Evolutionary conservation across 2,329 filamentous ascomycete genomes (phyloP), one percentile per base, ranked within the genome.

Genomic region (Cladosporium sp.): DNA sequence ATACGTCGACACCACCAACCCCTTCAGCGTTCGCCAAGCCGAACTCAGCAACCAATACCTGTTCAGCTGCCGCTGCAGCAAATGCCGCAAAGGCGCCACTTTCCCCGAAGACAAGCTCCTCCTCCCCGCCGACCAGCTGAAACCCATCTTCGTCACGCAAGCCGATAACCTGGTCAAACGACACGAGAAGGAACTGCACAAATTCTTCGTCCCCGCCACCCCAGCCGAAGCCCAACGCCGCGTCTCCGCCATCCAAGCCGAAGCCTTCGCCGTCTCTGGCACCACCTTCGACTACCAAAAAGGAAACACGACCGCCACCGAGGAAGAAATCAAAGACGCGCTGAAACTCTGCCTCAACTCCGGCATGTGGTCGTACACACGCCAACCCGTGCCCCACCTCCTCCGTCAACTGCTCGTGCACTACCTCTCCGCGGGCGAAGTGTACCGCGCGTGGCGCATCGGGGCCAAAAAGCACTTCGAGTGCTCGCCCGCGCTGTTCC

Each of bases 1-100:
- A 3, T 86, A 86, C 60, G 71, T 83, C 54, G 82, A 85, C 58
- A 70, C 70, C 30, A 80, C 77, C 0, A 73, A 76, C 34, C 74
- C 80, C 0, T 73, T 70, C 20, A 57, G 67, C 7, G 68, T 70
- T n/a, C 76, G 82, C 3, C 77, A 76, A 54, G 64, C 64, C 2
- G 76, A 82, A 57, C 71, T 85, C 1, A 65, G 66, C 41, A 65
- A 71, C 19, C 72, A 76, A 22, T 85, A 82, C 68, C 80, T 77
- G 62, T 85, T 85, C 64, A 67, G 65, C 12, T 85, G 82, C 65
- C 61, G 61, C 36, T 85, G 82, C 58, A 53, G 60, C 5, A 77
- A 77, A 62, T 84, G 81, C 57, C 52, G 62, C 22, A 61, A 58
- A 56, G 68, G 66, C 7, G 49, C 65, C 12, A 64, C 60, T 1